A percentile compares a stretch with the other conserved stretches of the same genome.
Conservation (phyloP, 2,329 filamentous ascomycete species). For the Beauveria brongniartii region DNA sequence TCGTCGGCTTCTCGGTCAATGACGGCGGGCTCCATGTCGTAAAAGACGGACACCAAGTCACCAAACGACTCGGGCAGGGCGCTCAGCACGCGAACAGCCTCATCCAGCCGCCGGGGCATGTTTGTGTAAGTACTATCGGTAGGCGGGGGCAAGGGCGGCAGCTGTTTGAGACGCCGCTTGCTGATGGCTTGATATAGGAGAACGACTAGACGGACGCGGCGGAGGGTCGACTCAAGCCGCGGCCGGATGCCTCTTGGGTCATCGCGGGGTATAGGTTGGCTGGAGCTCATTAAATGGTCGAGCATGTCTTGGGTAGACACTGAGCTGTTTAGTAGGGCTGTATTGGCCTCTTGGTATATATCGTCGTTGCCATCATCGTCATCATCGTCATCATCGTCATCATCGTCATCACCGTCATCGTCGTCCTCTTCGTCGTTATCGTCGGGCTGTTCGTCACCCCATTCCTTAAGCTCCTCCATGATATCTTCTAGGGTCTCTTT, state of each 20-base stretch:
- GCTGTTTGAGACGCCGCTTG: constrained; percentile 59
- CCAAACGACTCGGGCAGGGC: constrained; percentile 60
- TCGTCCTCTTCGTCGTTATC: constrained; percentile 51
- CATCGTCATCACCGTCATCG: constrained; percentile 29
- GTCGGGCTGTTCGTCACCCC: constrained; percentile 65
- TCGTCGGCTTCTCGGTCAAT: constrained; percentile 52
- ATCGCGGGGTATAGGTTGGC: constrained; percentile 52
- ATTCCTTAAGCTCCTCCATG: constrained; percentile 78
- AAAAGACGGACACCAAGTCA: constrained; percentile 64
- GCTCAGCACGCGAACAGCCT: constrained; percentile 47
- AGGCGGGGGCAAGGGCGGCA: constrained; percentile 35
- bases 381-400: constrained; percentile 27
- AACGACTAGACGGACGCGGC: constrained; percentile 57
- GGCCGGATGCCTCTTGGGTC: constrained; percentile 57
- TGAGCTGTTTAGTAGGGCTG: constrained; percentile 23
- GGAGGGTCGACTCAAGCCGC: constrained; percentile 56
- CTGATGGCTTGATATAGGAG: constrained; percentile 61
- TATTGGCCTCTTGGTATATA: constrained; percentile 35
- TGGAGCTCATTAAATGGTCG: constrained; percentile 59
- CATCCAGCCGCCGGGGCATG: constrained; percentile 41
- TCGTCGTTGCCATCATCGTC: constrained; percentile 34
- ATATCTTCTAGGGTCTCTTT: constrained; percentile 72
- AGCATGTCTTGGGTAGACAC: constrained; percentile 47
- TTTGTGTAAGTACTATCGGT: constrained; percentile 21
- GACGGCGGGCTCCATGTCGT: constrained; percentile 52